phyloP scores from a whole-genome alignment of 1,139 yeast species.

The Hyphopichia pseudoburtonii region DNA sequence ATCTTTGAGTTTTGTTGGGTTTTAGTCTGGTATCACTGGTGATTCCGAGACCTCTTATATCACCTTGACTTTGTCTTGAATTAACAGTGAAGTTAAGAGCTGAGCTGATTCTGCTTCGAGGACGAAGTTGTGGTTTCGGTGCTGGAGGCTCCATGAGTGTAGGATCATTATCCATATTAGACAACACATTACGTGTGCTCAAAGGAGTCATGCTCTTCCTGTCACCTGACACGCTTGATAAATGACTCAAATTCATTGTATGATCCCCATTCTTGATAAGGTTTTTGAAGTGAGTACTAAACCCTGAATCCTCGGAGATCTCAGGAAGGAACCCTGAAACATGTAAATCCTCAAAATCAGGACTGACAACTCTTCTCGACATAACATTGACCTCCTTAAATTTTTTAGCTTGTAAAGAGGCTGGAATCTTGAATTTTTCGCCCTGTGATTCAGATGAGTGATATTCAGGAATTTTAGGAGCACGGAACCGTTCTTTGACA shows the following conservation, averaged over 20 bases:
- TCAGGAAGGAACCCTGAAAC: conserved; percentile 47
- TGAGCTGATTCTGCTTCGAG: conserved; percentile 1
- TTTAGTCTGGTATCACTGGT: conserved; percentile 4
- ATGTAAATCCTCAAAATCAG: conserved; percentile 37
- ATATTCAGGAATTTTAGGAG: conserved; percentile 6
- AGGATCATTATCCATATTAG: conserved; percentile 21
- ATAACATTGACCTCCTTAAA: conserved; percentile 46
- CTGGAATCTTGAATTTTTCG: conserved; percentile 20
- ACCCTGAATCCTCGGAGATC: conserved; percentile 48
- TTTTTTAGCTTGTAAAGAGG: conserved; percentile 27
- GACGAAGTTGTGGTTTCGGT: conserved; percentile 10
- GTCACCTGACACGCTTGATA: conserved; percentile 20
- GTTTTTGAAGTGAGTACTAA: conserved; percentile 36
- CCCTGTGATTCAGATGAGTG: conserved; percentile 4
- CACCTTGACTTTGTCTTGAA: conserved; percentile 5
- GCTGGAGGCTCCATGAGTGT: conserved; percentile 22
- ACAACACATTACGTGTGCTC: conserved; percentile 29
- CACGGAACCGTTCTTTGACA: conserved; percentile 5
- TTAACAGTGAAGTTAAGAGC: conserved; percentile 2
- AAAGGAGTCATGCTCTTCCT: conserved; percentile 27
- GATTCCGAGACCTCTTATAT: not conserved
- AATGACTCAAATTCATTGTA: conserved; percentile 17
- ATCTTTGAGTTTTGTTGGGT: conserved; percentile 13
- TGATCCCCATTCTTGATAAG: conserved; percentile 20
- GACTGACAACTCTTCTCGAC: conserved; percentile 43